Conservation (phyloP, 2,329 filamentous ascomycete species). For the Microthyrium microscopicum region DNA sequence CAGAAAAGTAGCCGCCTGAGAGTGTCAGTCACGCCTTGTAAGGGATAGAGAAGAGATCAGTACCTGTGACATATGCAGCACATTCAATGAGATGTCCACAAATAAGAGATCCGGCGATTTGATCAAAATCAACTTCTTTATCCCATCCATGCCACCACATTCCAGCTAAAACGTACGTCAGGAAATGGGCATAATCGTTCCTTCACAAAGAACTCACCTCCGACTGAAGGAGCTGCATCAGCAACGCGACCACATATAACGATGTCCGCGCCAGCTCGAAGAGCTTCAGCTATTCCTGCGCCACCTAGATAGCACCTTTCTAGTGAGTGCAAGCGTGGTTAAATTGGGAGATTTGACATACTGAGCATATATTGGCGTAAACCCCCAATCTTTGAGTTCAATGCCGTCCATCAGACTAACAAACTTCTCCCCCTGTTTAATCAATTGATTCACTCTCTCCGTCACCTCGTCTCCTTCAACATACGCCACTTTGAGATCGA, state of each 20-base stretch:
- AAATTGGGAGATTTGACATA: slow-evolving; percentile 8
- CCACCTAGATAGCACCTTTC: slow-evolving; percentile 21
- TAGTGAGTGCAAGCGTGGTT: neutral
- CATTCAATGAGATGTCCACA: slow-evolving; percentile 20
- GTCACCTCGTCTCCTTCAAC: slow-evolving; percentile 10
- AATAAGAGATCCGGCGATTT: slow-evolving; percentile 22
- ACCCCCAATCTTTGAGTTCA: slow-evolving; percentile 9
- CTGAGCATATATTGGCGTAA: slow-evolving; percentile 10
- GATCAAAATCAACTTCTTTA: slow-evolving; percentile 19
- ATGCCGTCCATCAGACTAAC: slow-evolving; percentile 4
- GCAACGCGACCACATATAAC: slow-evolving; percentile 28
- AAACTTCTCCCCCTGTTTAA: slow-evolving; percentile 10
- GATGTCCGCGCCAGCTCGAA: slow-evolving; percentile 26
- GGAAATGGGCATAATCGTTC: slow-evolving; percentile 15
- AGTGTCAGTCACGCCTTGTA: neutral
- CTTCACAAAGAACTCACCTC: too few species aligned
- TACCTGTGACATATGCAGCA: slow-evolving; percentile 23
- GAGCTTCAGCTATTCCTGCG: slow-evolving; percentile 22
- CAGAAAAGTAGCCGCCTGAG: slow-evolving; percentile 27
- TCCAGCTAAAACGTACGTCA: too few species aligned
- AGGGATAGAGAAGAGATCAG: too few species aligned
- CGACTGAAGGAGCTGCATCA: slow-evolving; percentile 19
- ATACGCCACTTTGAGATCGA: slow-evolving; percentile 4
- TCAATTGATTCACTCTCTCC: slow-evolving; percentile 7
- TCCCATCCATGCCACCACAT: slow-evolving; percentile 28